Base-by-base conservation (phyloP, 129 eudicot genomes). In the Solidago caesia region DNA sequence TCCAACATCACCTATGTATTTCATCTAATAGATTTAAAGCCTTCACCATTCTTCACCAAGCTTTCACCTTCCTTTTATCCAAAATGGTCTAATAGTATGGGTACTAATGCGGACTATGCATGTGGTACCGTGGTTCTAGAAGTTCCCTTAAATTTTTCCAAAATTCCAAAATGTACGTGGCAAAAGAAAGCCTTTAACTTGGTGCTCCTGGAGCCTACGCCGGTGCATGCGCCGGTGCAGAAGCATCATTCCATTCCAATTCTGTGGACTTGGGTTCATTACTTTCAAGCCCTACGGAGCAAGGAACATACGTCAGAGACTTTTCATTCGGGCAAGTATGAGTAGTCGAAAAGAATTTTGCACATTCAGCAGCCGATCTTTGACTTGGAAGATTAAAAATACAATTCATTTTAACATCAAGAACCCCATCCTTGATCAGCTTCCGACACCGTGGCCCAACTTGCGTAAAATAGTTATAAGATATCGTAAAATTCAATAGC, bases 351-450 rank as follows among this genome's bases (percentile, higher is more conserved):
- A 72, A 81, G 46, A 78, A 83, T n/a, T 66, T 72, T 0, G 21
- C 56, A 66, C 93, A 88, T 8, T 88, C 93, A 5, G 33, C 71
- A 15, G 67, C 10, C 10, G 86, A 63, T 65, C 93, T 70, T 66
- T 85, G 89, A 2, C 21, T 3, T 7, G 84, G 83, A 56, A 83
- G 71, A 45, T 74, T 88, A 9, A 64, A 10, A 63, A 88, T 83
- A 73, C 94, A 88, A 49, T 88, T 86, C 83, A 71, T 82, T 46
- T 43, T 80, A 46, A 79, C 81, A 63, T 87, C 55, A 74, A 87
- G 79, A 8, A 73, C 61, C 8, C 72, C 55, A 0, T 4, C 12
- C 1, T 67, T 27, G 0, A 86, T 81, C 88, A 72, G 14, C 45
- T 46, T 63, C 73, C 78, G 73, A 60, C 91, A 86, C 15, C n/a